A percentile compares a stretch with the other conserved stretches of the same genome.
These are phyloP conservation scores for Dactylis glomerata DNA, from an alignment of 176 grass and related monocot species.

Conservation along the genomic window DNA sequence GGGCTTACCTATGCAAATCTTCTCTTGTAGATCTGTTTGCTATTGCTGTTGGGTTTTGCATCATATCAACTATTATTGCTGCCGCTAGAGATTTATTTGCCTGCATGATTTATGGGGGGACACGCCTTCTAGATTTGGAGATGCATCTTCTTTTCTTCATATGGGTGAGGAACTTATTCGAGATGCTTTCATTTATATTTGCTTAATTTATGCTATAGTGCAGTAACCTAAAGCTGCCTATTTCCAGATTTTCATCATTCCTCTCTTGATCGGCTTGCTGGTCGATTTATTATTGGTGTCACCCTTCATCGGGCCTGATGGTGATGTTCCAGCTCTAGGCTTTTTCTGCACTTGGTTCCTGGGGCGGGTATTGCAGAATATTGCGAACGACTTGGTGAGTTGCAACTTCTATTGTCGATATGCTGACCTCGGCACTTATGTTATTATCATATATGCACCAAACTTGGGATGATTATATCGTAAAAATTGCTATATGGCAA, in stretches of 20 bases:
- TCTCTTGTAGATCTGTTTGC: slow-evolving; percentile 43
- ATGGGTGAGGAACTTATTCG: slow-evolving; percentile 27
- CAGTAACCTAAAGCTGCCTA: slow-evolving; percentile 11
- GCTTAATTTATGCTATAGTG: slow-evolving; percentile 12
- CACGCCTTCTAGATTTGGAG: not conserved
- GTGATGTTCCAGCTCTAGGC: slow-evolving; percentile 30
- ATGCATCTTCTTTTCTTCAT: not conserved
- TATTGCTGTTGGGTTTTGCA: slow-evolving; percentile 32
- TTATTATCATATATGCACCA: not conserved
- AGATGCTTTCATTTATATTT: slow-evolving; percentile 12
- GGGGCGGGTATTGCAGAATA: slow-evolving; percentile 35
- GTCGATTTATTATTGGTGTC: slow-evolving; percentile 34
- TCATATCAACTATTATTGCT: not conserved
- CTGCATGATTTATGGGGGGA: not conserved
- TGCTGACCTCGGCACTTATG: not conserved
- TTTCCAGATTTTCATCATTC: slow-evolving; percentile 39
- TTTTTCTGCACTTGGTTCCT: slow-evolving; percentile 38
- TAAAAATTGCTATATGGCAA: not conserved
- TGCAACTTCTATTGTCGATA: not conserved
- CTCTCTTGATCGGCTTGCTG: slow-evolving; percentile 42
- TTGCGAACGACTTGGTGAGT: slow-evolving; percentile 43
- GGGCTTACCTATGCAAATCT: slow-evolving; percentile 12
- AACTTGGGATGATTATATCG: not conserved
- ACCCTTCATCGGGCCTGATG: slow-evolving; percentile 16
- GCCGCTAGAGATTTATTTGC: not conserved